A percentile compares a stretch with the other conserved stretches of the same genome.
Conservation (phyloP, 371 early-diverging fungal genomes). For the Mortierella sp. region DNA sequence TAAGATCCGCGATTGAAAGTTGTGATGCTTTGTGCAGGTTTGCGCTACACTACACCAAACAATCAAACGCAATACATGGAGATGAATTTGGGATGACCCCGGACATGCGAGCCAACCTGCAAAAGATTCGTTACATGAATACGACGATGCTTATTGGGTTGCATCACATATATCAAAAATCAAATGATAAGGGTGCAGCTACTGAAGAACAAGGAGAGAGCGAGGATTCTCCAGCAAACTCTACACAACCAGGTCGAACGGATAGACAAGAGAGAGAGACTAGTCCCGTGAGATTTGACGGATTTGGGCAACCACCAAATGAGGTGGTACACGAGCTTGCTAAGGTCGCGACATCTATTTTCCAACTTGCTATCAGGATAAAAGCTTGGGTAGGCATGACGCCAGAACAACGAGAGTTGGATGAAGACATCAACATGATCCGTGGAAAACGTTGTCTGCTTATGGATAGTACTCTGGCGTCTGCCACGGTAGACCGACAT, state of each 20-base stretch:
- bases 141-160: slow-evolving; percentile 45
- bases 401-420: slow-evolving; percentile 39
- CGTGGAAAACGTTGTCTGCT: slow-evolving; percentile 45
- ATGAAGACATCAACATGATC: slow-evolving; percentile 49
- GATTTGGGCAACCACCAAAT: slow-evolving; percentile 25
- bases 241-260: not conserved
- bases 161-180: not conserved
- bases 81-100: slow-evolving; percentile 5
- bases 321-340: slow-evolving; percentile 51
- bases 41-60: slow-evolving; percentile 45
- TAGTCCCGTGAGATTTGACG: slow-evolving; percentile 14
- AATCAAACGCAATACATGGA: not conserved
- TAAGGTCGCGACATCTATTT: slow-evolving; percentile 42
- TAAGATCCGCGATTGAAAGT: slow-evolving; percentile 44
- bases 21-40: slow-evolving; percentile 42
- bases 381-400: slow-evolving; percentile 54
- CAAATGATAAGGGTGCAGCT: not conserved
- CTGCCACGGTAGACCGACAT: slow-evolving; percentile 22
- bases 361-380: slow-evolving; percentile 49
- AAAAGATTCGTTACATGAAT: slow-evolving; percentile 46
- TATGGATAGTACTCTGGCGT: slow-evolving; percentile 34
- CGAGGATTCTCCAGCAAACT: not conserved
- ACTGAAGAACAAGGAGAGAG: not conserved
- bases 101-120: slow-evolving; percentile 29
- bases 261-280: slow-evolving; percentile 3